Evolutionary conservation across 805 yeast genomes (phyloP), one percentile per base, ranked within the genome.

Genomic region (Ogataea methanolica): DNA sequence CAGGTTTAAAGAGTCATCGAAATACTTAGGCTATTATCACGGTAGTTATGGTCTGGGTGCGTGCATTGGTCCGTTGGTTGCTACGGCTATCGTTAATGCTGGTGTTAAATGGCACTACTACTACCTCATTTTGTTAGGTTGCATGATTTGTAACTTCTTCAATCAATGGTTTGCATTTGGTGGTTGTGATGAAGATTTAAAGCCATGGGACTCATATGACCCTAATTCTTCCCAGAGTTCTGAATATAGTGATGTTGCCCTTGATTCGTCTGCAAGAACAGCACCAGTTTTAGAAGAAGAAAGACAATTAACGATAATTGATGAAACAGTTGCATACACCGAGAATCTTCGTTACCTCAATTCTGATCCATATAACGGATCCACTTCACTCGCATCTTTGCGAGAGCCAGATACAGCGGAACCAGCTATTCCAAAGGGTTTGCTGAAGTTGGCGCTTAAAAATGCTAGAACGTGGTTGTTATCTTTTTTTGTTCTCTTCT

Each of bases 41-140:
- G 91, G 88, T 1, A 59, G 72, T 14, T 86, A 85, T 62, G 95
- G 95, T 1, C 55, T 80, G 3, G 90, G 91, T 2, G 88, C 90
- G 1, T 80, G 87, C 41, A 53, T 82, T 1, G 75, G 88, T 2
- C 91, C 95, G 2, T 73, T 87, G 17, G 60, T 82, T 31, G 82
- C 84, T 3, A 78, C 88, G 0, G 64, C 73, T 0, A 69, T 83
- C 73, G 72, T 79, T 16, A 68, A 72, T 39, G 51, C 59, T 0
- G 81, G 80, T 3, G 59, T 73, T n/a, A 52, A 55, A 45, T 83
- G 88, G 88, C 69, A 78, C 57, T 70, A 58, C 48, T 78, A 67
- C 61, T 83, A 72, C 56, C 63, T 74, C n/a, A 70, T 82, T n/a
- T 60, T 80, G 37, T 60, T 69, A 9, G 80, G 65, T 0, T 33